phyloP scores from a whole-genome alignment of 176 grass and related monocot genomes.

The Ensete ventricosum region DNA sequence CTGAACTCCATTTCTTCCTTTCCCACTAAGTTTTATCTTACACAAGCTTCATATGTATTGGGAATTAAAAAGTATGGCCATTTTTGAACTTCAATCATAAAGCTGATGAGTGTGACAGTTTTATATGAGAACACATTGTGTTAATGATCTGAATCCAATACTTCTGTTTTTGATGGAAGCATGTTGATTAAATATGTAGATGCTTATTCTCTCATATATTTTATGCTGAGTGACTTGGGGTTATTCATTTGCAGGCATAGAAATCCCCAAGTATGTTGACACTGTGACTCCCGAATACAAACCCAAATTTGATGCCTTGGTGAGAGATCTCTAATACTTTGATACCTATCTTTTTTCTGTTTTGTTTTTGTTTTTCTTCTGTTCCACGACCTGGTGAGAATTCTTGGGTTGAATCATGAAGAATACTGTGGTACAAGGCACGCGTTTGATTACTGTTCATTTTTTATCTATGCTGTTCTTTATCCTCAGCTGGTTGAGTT shows the following conservation, averaged over 20 bases:
- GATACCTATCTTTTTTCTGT: background rate
- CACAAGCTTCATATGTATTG: no score
- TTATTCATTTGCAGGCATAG: constrained; percentile 46
- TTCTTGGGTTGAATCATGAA: background rate
- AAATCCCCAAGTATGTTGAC: constrained; percentile 82
- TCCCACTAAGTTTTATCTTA: no score
- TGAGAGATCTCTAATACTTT: constrained; percentile 21
- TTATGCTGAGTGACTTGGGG: background rate
- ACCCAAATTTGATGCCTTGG: constrained; percentile 83
- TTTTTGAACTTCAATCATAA: no score
- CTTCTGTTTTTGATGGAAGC: background rate
- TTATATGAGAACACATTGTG: no score
- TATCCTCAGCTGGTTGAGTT: constrained; percentile 47
- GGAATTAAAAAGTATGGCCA: no score
- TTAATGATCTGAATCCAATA: no score
- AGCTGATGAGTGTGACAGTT: no score
- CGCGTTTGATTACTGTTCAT: background rate
- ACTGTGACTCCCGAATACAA: constrained; percentile 80
- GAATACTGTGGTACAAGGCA: background rate
- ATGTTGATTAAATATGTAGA: background rate
- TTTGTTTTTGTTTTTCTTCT: background rate
- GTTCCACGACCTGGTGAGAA: background rate
- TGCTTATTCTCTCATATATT: background rate
- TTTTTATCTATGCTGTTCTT: background rate
- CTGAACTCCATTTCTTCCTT: no score